These are phyloP conservation scores for Daedaleopsis nitida DNA, from an alignment of 768 basidiomycete genomes.

Conservation along the genomic window DNA sequence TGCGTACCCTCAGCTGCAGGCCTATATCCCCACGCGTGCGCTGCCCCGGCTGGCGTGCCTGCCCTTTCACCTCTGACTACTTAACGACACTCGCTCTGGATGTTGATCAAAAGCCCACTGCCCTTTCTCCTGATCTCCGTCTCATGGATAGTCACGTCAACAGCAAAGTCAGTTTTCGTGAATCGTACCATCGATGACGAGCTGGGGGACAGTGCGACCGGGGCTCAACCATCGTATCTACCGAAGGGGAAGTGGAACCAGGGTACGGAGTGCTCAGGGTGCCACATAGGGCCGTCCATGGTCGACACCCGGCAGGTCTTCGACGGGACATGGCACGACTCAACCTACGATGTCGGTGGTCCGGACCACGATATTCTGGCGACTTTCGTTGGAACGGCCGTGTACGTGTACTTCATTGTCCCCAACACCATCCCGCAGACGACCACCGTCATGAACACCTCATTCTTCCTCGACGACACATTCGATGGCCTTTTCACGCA, in stretches of 20 bases:
- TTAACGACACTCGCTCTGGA: no score
- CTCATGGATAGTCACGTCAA: not conserved
- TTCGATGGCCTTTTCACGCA: conserved; percentile 4
- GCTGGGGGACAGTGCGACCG: not conserved
- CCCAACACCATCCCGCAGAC: conserved; percentile 1
- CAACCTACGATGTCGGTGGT: conserved; percentile 1
- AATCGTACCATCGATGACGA: conserved; percentile 2
- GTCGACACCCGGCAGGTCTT: not conserved
- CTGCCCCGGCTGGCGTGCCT: no score
- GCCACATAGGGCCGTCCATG: not conserved
- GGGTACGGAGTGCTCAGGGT: not conserved
- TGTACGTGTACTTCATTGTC: conserved; percentile 16
- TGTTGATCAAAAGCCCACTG: no score
- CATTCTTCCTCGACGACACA: conserved; percentile 7
- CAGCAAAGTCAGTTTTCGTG: not conserved
- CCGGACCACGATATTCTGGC: not conserved
- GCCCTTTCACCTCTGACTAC: no score
- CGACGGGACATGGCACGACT: conserved; percentile 19
- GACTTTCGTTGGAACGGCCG: conserved; percentile 5
- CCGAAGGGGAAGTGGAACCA: not conserved
- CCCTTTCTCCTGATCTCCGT: not conserved
- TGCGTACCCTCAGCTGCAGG: no score
- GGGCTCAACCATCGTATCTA: not conserved
- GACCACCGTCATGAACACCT: conserved; percentile 12
- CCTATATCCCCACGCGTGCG: no score